phyloP scores from a whole-genome alignment of 495 filamentous ascomycete species.

The Elaphomyces granulatus region DNA sequence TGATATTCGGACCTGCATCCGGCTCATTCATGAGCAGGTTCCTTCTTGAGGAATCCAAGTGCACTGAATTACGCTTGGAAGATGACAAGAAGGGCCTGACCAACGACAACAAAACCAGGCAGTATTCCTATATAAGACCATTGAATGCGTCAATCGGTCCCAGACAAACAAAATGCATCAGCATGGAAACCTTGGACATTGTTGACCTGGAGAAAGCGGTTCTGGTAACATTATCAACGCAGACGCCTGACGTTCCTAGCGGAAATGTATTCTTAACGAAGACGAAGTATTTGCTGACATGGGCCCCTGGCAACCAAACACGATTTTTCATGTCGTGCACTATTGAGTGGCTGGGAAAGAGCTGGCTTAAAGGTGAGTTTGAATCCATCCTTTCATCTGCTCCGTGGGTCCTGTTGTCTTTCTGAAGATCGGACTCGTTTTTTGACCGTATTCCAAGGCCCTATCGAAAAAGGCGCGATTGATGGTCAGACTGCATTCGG shows the following conservation, averaged over 20 bases:
- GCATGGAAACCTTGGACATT: slow-evolving; percentile 64
- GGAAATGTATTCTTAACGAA: slow-evolving; percentile 85
- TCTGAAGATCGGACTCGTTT: slow-evolving; percentile 2
- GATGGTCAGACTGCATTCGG: slow-evolving; percentile 77
- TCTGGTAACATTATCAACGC: slow-evolving; percentile 61
- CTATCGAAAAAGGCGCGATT: slow-evolving; percentile 90
- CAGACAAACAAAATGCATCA: slow-evolving; percentile 89
- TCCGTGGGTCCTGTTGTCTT: slow-evolving; percentile 4
- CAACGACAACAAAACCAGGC: slow-evolving; percentile 55
- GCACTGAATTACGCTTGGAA: slow-evolving; percentile 64
- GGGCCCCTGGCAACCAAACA: slow-evolving; percentile 75
- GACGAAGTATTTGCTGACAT: slow-evolving; percentile 87
- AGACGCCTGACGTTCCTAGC: slow-evolving; percentile 90
- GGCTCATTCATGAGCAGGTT: slow-evolving; percentile 71
- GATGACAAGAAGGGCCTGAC: slow-evolving; percentile 67
- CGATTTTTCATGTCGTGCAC: slow-evolving; percentile 71
- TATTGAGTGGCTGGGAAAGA: slow-evolving; percentile 95
- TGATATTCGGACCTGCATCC: slow-evolving; percentile 73
- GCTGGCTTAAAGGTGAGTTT: slow-evolving; percentile 82
- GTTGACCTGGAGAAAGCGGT: slow-evolving; percentile 81
- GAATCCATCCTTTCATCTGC: not conserved
- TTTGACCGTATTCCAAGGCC: slow-evolving; percentile 39
- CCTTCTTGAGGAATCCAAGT: slow-evolving; percentile 76
- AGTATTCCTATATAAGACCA: slow-evolving; percentile 85
- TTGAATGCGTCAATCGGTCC: slow-evolving; percentile 73